phyloP scores from a whole-genome alignment of 2,329 filamentous ascomycete genomes.

The Macroventuria anomochaeta region DNA sequence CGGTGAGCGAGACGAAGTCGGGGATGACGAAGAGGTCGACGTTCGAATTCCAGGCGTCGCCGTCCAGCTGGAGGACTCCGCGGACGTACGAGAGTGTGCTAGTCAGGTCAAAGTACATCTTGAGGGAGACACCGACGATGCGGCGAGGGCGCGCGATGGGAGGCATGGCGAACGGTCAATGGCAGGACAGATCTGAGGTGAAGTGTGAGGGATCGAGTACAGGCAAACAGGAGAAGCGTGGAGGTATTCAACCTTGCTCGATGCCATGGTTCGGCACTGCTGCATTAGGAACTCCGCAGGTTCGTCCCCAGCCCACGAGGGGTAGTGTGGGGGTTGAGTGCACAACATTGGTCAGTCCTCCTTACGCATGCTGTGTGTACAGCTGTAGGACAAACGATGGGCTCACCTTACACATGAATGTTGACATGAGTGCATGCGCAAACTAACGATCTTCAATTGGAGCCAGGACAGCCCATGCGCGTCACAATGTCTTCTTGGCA shows the following conservation, averaged over 20 bases:
- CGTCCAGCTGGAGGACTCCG: conserved; percentile 52
- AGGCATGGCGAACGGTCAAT: conserved; percentile 30
- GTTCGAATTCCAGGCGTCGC: conserved; percentile 61
- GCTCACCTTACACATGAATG: conserved; percentile 5
- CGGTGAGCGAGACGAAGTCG: conserved; percentile 73
- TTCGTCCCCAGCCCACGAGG: neutral
- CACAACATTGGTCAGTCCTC: neutral
- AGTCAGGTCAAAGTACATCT: conserved; percentile 78
- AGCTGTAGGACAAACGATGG: neutral
- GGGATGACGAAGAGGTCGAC: conserved; percentile 79
- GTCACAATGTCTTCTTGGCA: conserved; percentile 22
- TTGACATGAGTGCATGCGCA: conserved; percentile 3
- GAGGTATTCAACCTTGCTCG: neutral
- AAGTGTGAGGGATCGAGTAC: neutral
- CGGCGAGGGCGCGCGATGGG: conserved; percentile 58
- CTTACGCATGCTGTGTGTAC: neutral
- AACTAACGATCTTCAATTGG: conserved; percentile 4
- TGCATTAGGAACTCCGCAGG: neutral
- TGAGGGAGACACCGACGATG: conserved; percentile 75
- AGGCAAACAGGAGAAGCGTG: neutral
- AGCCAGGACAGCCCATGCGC: conserved; percentile 7
- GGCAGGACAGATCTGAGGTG: neutral
- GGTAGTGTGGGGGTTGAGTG: conserved; percentile 8
- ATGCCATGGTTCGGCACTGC: neutral
- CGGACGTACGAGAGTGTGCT: conserved; percentile 62